Evolutionary conservation across 179 eudicot genomes (phyloP), one percentile per base, ranked within the genome.

Genomic region (Silene vulgaris): DNA sequence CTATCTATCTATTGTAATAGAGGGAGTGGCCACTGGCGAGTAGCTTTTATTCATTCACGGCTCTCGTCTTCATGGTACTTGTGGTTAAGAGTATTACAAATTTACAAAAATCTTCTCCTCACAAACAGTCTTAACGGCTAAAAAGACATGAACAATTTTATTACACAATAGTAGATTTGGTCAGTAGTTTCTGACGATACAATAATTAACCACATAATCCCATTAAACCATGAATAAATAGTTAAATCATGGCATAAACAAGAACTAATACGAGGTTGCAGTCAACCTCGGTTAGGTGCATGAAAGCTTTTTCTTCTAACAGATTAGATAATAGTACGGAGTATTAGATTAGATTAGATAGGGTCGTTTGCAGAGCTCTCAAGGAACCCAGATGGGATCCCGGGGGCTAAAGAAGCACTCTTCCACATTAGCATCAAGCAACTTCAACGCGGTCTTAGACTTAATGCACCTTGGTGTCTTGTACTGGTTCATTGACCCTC

Each of bases 391-490:
- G 19, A 72, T 72, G 29, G 94, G 97, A 82, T 82, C 84, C 70
- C 91, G 87, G 0, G 91, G 89, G 63, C 97, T 91, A 45, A 88
- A 84, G 77, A 82, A 87, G 65, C 82, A n/a, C n/a, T 65, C 86
- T 76, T 77, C 78, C 50, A 89, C 90, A 40, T 79, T 88, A 12
- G 80, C 74, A 71, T 91, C 81, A 3, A 91, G 89, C 72, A 91
- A 78, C 76, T 87, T 81, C 69, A 89, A 32, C 0, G 86, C 90
- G 62, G 82, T 75, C 14, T 64, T 75, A 20, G 89, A 84, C 54
- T 85, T 86, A 2, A 91, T 85, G 69, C 92, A 90, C 84, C 97
- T 86, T 2, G 97, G 97, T 13, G 97, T 91, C 75, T 90, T 91
- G 67, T 91, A 91, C 82, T 91, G 97, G 65, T 88, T 91, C 9